Conservation (phyloP, 2,329 filamentous ascomycete genomes). For the Aspergillus sp. region DNA sequence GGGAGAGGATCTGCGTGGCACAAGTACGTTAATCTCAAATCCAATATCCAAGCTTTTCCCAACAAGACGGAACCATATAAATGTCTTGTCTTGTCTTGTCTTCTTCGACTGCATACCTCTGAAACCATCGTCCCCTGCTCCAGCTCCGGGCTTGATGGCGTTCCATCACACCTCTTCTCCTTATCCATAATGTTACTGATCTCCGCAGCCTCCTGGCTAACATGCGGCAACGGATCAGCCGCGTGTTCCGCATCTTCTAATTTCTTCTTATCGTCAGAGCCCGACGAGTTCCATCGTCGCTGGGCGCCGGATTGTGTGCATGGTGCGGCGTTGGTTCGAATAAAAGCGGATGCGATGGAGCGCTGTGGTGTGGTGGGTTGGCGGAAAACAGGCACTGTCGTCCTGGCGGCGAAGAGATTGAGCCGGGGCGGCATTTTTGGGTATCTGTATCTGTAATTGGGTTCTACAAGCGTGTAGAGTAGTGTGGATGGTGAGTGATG, state of each 20-base stretch:
- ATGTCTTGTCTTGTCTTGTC: too few relatives aligned
- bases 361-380: conserved; percentile 26
- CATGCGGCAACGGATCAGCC: conserved; percentile 56
- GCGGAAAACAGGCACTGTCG: conserved; percentile 33
- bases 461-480: conserved; percentile 5
- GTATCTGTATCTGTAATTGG: background rate
- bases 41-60: too few relatives aligned
- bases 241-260: conserved; percentile 41
- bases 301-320: conserved; percentile 21
- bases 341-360: conserved; percentile 24
- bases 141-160: conserved; percentile 57
- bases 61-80: too few relatives aligned
- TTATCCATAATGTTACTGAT: conserved; percentile 57
- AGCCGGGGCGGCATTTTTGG: conserved; percentile 57
- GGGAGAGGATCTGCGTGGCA: conserved; percentile 58
- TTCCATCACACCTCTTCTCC: conserved; percentile 35
- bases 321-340: conserved; percentile 19
- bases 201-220: conserved; percentile 65
- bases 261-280: conserved; percentile 25
- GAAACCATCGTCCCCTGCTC: conserved; percentile 66
- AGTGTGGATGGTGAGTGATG: conserved; percentile 8
- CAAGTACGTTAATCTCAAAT: background rate
- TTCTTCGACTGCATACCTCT: conserved; percentile 49
- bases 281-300: conserved; percentile 38
- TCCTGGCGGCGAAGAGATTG: conserved; percentile 46